These are phyloP conservation scores for Aleurites moluccanus DNA, from an alignment of 441 rosid species.

Conservation along the genomic window DNA sequence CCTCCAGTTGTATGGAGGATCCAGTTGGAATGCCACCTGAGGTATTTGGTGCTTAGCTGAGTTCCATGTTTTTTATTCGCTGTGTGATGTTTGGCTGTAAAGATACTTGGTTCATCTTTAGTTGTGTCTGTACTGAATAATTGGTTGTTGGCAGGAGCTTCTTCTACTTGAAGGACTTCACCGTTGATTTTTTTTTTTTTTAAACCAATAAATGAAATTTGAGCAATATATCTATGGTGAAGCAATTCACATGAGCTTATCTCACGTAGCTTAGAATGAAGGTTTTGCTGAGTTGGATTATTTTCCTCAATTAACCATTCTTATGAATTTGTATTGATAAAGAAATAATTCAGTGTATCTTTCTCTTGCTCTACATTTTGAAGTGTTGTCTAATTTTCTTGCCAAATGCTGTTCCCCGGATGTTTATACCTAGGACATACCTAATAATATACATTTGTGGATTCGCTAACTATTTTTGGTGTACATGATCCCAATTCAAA, in stretches of 20 bases:
- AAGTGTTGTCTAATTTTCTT: not conserved
- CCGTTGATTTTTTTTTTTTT: not conserved
- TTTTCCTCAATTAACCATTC: not conserved
- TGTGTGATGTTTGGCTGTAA: conserved; percentile 4
- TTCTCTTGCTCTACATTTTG: not conserved
- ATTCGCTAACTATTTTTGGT: not conserved
- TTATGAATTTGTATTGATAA: not conserved
- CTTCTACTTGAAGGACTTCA: not conserved
- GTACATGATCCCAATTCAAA: not conserved
- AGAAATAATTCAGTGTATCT: not conserved
- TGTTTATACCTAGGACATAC: not conserved
- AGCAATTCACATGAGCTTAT: not conserved
- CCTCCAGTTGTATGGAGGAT: conserved; percentile 46
- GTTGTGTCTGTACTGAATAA: conserved; percentile 2
- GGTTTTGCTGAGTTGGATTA: not conserved
- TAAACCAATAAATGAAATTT: not conserved
- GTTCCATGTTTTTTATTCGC: conserved; percentile 2
- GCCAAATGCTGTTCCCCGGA: not conserved
- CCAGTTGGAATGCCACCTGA: conserved; percentile 94
- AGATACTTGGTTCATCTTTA: conserved; percentile 11
- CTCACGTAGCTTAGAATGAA: not conserved
- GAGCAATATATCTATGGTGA: not conserved
- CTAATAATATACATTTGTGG: not conserved
- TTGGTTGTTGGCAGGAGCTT: conserved; percentile 6
- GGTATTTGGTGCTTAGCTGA: conserved; percentile 46